Conservation (phyloP, 2,329 filamentous ascomycete species). For the Fusarium keratoplasticum region DNA sequence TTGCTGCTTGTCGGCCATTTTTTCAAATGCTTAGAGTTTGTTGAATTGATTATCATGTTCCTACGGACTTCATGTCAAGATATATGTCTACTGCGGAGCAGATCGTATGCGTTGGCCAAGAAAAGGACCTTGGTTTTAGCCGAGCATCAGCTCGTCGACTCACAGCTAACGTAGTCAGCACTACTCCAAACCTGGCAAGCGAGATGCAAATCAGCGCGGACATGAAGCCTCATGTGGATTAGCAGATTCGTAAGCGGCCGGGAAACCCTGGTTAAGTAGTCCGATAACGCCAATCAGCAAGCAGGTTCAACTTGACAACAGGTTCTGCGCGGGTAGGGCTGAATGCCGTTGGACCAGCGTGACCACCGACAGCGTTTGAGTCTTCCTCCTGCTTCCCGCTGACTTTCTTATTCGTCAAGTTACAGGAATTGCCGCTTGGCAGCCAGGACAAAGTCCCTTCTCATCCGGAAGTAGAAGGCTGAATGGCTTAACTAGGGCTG, state of each 20-base stretch:
- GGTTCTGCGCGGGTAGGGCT: not conserved
- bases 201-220: not conserved
- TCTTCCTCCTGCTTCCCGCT: not conserved
- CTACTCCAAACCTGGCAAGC: not conserved
- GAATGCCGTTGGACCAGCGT: not conserved
- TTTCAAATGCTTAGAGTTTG: not conserved
- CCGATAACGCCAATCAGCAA: not conserved
- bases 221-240: not conserved
- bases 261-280: not conserved
- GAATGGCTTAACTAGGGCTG: not conserved
- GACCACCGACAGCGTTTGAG: not conserved
- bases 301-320: not conserved
- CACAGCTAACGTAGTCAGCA: not conserved
- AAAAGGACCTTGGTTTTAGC: not conserved
- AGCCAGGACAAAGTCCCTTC: not conserved
- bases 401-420: not conserved
- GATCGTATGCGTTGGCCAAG: not conserved
- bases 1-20: not conserved
- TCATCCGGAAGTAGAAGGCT: not conserved
- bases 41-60: not conserved
- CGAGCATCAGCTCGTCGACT: not conserved
- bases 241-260: not conserved
- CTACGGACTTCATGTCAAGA: not conserved
- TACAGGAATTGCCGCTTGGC: not conserved
- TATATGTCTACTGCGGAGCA: not conserved